Conservation (phyloP, 2,329 filamentous ascomycete genomes). For the Colletotrichum incanum region DNA sequence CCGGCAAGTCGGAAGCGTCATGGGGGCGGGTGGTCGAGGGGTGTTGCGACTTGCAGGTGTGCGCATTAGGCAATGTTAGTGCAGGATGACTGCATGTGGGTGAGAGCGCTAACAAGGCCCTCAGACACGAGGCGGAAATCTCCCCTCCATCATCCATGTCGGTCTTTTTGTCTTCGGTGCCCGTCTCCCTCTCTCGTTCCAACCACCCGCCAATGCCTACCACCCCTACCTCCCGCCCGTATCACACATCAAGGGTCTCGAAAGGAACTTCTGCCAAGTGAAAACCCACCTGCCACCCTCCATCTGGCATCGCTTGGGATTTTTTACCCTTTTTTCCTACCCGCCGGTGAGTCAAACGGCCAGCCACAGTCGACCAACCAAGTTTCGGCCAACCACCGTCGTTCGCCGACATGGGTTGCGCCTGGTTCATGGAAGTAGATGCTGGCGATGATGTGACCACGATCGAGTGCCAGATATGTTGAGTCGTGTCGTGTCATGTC, state of each 20-base stretch:
- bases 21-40: slow-evolving; percentile 8
- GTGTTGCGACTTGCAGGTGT: slow-evolving; percentile 9
- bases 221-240: background rate
- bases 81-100: slow-evolving; percentile 36
- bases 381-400: slow-evolving; percentile 22
- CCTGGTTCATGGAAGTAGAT: background rate
- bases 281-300: slow-evolving; percentile 37
- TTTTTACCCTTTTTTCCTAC: background rate
- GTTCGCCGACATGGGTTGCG: background rate
- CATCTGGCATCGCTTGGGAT: background rate
- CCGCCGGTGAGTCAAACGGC: slow-evolving; percentile 40
- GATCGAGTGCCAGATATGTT: background rate
- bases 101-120: slow-evolving; percentile 34
- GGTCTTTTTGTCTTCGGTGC: background rate
- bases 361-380: background rate
- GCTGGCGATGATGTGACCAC: background rate
- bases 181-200: background rate
- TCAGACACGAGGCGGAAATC: background rate
- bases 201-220: background rate
- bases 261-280: slow-evolving; percentile 42
- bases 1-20: slow-evolving; percentile 34
- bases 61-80: slow-evolving; percentile 31
- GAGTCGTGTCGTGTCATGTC: background rate
- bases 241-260: slow-evolving; percentile 27
- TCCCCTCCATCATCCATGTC: background rate